Evolutionary conservation across 345 rosid genomes (phyloP).

Genomic region (Salix suchowensis): DNA sequence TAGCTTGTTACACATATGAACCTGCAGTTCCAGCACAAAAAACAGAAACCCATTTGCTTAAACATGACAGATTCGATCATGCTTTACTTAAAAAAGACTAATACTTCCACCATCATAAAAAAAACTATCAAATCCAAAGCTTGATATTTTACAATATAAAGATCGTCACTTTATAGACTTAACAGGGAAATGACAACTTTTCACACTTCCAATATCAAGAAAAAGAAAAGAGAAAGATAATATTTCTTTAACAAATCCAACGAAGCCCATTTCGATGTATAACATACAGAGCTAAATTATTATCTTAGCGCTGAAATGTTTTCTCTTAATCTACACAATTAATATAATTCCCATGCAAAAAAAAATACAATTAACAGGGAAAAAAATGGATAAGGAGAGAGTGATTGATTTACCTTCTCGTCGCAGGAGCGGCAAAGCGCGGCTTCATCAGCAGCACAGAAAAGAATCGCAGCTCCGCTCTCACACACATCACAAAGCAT

Average conservation of each 20-base stretch:
- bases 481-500: slow-evolving; percentile 71
- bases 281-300: not conserved
- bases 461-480: slow-evolving; percentile 71
- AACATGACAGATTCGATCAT: not conserved
- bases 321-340: not conserved
- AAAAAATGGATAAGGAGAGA: not conserved
- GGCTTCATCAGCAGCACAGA: slow-evolving; percentile 91
- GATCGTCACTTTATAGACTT: not conserved
- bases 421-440: slow-evolving; percentile 81
- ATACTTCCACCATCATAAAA: not conserved
- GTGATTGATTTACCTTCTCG: slow-evolving; percentile 42
- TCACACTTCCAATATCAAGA: not conserved
- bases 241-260: not conserved
- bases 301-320: not conserved
- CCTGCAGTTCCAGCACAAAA: slow-evolving; percentile 35
- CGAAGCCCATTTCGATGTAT: not conserved
- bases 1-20: slow-evolving; percentile 80
- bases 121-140: not conserved
- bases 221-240: not conserved
- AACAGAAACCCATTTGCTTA: not conserved
- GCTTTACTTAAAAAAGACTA: not conserved
- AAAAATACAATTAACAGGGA: no score
- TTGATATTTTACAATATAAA: not conserved
- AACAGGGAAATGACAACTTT: not conserved
- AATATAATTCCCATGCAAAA: not conserved